Conservation (phyloP, 495 filamentous ascomycete species). For the Neurospora sp. region DNA sequence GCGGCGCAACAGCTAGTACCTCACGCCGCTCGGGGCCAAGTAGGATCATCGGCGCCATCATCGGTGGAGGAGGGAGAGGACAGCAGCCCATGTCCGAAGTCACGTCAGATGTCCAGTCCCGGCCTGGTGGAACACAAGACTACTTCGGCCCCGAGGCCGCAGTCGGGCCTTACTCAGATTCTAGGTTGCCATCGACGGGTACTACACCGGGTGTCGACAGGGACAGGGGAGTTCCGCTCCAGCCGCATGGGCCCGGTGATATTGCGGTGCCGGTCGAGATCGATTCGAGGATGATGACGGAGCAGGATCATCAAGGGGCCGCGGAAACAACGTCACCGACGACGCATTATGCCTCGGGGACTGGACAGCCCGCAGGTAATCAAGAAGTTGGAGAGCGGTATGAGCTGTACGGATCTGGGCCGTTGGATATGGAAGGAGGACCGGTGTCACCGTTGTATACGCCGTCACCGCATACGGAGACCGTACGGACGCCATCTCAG, state of each 20-base stretch:
- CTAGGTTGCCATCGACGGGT: slow-evolving; percentile 3
- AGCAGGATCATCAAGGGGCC: slow-evolving; percentile 13
- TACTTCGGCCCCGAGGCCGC: slow-evolving; percentile 26
- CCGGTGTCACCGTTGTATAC: background rate
- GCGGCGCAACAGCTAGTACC: background rate
- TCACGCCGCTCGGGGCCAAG: background rate
- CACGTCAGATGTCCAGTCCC: slow-evolving; percentile 15
- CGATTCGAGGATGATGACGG: slow-evolving; percentile 11
- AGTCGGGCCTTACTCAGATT: slow-evolving; percentile 26
- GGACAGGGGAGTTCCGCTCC: slow-evolving; percentile 13
- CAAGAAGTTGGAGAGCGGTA: background rate
- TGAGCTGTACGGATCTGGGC: slow-evolving; percentile 19
- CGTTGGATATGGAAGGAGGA: background rate
- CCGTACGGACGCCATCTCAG: background rate
- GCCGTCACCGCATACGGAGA: background rate
- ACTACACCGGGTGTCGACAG: slow-evolving; percentile 9
- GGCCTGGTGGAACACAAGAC: slow-evolving; percentile 15
- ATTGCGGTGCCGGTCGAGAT: slow-evolving; percentile 27
- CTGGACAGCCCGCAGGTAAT: background rate
- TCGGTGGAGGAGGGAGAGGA: slow-evolving; percentile 6
- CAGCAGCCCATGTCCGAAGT: slow-evolving; percentile 16
- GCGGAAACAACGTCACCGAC: slow-evolving; percentile 20
- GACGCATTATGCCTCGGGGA: slow-evolving; percentile 14
- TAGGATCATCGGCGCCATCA: slow-evolving; percentile 1
- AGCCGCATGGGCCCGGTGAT: slow-evolving; percentile 21